Conservation (phyloP, 805 yeast species). For the Candida hungchunana region DNA sequence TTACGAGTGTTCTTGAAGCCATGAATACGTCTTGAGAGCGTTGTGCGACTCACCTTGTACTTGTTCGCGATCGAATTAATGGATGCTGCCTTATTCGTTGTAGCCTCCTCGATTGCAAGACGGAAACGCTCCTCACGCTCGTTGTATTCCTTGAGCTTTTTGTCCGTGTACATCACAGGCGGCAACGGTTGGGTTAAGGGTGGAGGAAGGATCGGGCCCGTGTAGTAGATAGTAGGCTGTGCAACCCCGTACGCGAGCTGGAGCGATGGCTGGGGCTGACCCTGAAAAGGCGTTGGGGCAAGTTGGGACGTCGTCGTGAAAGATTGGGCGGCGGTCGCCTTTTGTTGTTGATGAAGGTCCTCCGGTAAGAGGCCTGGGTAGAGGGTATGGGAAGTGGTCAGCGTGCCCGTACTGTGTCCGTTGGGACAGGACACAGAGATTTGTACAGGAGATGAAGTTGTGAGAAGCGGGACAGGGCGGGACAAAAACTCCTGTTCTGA, state of each 20-base stretch:
- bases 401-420: background rate
- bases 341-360: constrained; percentile 7
- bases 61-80: constrained; percentile 29
- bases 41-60: constrained; percentile 25
- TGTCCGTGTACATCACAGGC: constrained; percentile 22
- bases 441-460: too few relatives aligned
- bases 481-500: too few relatives aligned
- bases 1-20: constrained; percentile 28
- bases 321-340: constrained; percentile 7
- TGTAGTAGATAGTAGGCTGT: constrained; percentile 2
- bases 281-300: constrained; percentile 8
- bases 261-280: constrained; percentile 1
- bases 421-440: too few relatives aligned
- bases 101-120: constrained; percentile 27
- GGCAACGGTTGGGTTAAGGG: constrained; percentile 13
- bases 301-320: constrained; percentile 6
- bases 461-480: too few relatives aligned
- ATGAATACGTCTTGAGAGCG: constrained; percentile 27
- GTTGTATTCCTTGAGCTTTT: constrained; percentile 28
- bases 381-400: background rate
- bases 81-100: constrained; percentile 24
- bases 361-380: background rate
- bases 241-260: background rate
- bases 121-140: constrained; percentile 28
- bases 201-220: constrained; percentile 6